These are phyloP conservation scores for Scutellaria galericulata DNA, from an alignment of 257 asterid species.

Conservation along the genomic window DNA sequence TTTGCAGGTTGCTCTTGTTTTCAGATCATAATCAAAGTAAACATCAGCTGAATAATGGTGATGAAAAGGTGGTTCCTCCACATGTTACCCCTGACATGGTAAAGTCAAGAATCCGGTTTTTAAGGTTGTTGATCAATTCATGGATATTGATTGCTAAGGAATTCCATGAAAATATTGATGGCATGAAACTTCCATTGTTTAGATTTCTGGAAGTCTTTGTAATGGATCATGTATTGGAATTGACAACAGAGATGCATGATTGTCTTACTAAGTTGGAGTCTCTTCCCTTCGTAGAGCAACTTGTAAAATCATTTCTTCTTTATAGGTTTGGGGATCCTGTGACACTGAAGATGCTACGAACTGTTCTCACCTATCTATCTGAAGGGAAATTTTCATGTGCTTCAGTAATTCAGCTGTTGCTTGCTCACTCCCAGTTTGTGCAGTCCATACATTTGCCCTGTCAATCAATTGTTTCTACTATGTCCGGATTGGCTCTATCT, in stretches of 20 bases:
- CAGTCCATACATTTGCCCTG: conserved; percentile 50
- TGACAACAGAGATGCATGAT: conserved; percentile 52
- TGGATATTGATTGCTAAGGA: conserved; percentile 73
- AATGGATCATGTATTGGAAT: conserved; percentile 59
- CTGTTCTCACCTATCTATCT: conserved; percentile 57
- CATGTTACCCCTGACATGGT: conserved; percentile 47
- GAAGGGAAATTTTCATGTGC: conserved; percentile 68
- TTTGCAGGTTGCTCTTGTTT: conserved; percentile 67
- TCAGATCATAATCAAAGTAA: conserved; percentile 40
- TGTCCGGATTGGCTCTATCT: conserved; percentile 62
- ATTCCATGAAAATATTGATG: conserved; percentile 45
- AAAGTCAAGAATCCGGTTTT: conserved; percentile 55
- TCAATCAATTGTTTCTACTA: conserved; percentile 51
- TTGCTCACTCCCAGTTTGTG: conserved; percentile 77
- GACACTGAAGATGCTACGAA: conserved; percentile 68
- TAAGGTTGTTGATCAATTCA: conserved; percentile 61
- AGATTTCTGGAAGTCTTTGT: conserved; percentile 72
- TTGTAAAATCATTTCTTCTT: conserved; percentile 65
- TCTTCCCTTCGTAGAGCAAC: conserved; percentile 68
- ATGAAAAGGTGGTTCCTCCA: conserved; percentile 31
- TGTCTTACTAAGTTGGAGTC: conserved; percentile 60
- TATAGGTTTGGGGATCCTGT: conserved; percentile 80
- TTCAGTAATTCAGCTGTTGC: conserved; percentile 67
- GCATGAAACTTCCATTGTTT: conserved; percentile 45
- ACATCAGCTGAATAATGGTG: conserved; percentile 41